Evolutionary conservation across 2,329 filamentous ascomycete genomes (phyloP), one percentile per base, ranked within the genome.

Genomic region (Colletotrichum plurivorum): DNA sequence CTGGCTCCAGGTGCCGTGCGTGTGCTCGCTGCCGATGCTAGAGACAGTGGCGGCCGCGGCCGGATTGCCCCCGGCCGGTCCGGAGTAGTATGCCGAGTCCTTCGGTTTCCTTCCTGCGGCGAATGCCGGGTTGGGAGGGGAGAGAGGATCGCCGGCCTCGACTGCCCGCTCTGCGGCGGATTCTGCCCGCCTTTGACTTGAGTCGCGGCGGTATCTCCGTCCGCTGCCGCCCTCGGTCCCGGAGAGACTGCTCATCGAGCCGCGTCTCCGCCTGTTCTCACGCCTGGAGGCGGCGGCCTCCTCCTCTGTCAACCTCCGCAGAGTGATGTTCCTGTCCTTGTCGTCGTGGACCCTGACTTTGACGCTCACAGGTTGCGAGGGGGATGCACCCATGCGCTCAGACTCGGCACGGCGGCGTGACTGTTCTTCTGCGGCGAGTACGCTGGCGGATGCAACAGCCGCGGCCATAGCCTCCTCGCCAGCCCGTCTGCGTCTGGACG

Each of bases 1-100:
- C 4, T 79, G 84, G 72, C 87, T 89, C 85, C 85, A 88, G 2
- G 84, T 87, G 22, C 82, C 85, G 70, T 87, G 85, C 71, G 82
- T 84, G 55, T 74, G 78, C 45, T 78, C 77, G 71, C 84, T 86
- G 62, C 78, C 83, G 53, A 84, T 71, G 70, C 83, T 87, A 54
- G 87, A 87, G 49, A 85, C 78, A 4, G 85, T 86, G 41, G 78
- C 78, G 3, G 78, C 79, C 1, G 80, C 80, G 16, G 79, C 76
- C 2, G 82, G 79, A 8, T 75, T 74, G 81, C 83, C n/a, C 83
- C 80, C 16, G 82, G 82, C 3, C 82, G 81, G 68, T 7, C 87
- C 87, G 3, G 87, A 89, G 74, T 89, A 90, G 73, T 91, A 90
- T 9, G 87, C 87, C 52, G 87, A 89, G 74, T 91, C 89, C 73